These are phyloP conservation scores for Penicillium sp. DNA, from an alignment of 2,329 filamentous ascomycete genomes.

Conservation along the genomic window DNA sequence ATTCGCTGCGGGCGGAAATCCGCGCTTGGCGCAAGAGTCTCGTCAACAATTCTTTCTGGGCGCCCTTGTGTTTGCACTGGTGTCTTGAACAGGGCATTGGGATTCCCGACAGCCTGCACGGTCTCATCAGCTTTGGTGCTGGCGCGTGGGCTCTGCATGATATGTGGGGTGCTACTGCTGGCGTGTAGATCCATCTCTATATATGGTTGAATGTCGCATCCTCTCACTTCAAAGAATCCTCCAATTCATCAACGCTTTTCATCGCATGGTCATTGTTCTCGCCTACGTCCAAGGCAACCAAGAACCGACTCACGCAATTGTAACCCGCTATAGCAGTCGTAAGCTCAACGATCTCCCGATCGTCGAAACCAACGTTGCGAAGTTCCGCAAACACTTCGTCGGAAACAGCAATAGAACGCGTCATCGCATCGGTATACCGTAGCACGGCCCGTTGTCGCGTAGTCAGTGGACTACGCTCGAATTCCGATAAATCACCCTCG, in stretches of 20 bases:
- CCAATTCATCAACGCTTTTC: conserved; percentile 50
- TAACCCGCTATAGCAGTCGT: conserved; percentile 81
- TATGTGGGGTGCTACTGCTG: conserved; percentile 41
- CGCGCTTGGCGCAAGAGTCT: conserved; percentile 55
- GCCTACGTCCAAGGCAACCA: conserved; percentile 70
- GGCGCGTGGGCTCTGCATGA: conserved; percentile 43
- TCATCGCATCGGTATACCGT: conserved; percentile 77
- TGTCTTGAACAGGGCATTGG: conserved; percentile 60
- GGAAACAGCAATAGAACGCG: conserved; percentile 60
- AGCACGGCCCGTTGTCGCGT: conserved; percentile 63
- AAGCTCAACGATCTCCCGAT: conserved; percentile 74
- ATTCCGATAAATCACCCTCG: conserved; percentile 27
- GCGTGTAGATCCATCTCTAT: too few species aligned
- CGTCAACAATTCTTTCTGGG: conserved; percentile 66
- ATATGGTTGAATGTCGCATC: too few species aligned
- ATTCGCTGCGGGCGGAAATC: conserved; percentile 42
- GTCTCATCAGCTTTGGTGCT: conserved; percentile 52
- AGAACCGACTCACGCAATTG: conserved; percentile 82
- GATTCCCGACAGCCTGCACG: conserved; percentile 54
- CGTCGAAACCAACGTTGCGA: conserved; percentile 53
- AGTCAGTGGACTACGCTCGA: conserved; percentile 41
- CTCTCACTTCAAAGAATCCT: too few species aligned
- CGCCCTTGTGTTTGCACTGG: conserved; percentile 80
- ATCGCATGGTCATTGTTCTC: conserved; percentile 49
- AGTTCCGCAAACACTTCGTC: conserved; percentile 62